Percentiles rank a stretch among this genome's conserved stretches.
phyloP scores from a whole-genome alignment of 164 flowering plant species.

The Tetrastigma voinierianum region DNA sequence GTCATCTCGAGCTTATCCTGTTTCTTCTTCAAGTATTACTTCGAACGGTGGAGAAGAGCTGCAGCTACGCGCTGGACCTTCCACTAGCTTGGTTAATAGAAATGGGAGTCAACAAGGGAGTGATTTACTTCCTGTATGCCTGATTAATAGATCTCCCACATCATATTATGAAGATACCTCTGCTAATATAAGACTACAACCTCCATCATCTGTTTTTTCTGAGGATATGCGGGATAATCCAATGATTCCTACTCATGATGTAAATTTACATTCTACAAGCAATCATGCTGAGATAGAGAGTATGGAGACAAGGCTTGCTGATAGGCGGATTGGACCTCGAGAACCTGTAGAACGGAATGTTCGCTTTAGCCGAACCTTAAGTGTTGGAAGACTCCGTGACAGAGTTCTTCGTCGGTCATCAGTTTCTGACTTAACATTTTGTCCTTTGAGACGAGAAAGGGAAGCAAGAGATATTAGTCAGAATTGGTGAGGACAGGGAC shows the following conservation, averaged over 20 bases:
- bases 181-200: constrained; percentile 12
- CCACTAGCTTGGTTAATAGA: constrained; percentile 18
- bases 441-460: constrained; percentile 53
- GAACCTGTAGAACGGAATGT: constrained; percentile 79
- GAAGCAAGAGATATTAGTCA: constrained; percentile 40
- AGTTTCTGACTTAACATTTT: constrained; percentile 50
- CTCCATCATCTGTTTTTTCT: constrained; percentile 20
- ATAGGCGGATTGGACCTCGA: constrained; percentile 51
- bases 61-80: constrained; percentile 16
- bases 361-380: constrained; percentile 79
- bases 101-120: constrained; percentile 28
- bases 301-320: constrained; percentile 37
- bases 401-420: constrained; percentile 88
- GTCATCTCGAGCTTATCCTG: constrained; percentile 57
- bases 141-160: constrained; percentile 22
- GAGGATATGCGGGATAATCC: constrained; percentile 26
- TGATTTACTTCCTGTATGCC: constrained; percentile 27
- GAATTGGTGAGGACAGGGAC: constrained; percentile 26
- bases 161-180: constrained; percentile 23
- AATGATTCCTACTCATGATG: constrained; percentile 25
- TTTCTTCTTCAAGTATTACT: constrained; percentile 44
- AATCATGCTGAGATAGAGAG: constrained; percentile 31
- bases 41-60: constrained; percentile 42
- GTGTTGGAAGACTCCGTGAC: constrained; percentile 96
- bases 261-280: constrained; percentile 30